Evolutionary conservation across 495 filamentous ascomycete genomes (phyloP), one percentile per base, ranked within the genome.

Genomic region (Baudoinia panamericana): DNA sequence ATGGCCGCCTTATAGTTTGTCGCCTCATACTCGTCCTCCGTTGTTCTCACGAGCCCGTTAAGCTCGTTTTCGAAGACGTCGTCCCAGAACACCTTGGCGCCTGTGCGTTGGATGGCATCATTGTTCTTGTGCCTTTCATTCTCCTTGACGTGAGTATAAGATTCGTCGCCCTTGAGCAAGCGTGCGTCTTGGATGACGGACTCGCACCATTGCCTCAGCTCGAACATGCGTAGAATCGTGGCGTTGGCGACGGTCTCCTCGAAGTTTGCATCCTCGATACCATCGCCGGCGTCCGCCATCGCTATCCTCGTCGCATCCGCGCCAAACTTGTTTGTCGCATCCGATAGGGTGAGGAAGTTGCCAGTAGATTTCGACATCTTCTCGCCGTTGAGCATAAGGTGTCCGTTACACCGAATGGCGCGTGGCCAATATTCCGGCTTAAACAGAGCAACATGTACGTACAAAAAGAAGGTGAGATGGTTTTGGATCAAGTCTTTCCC

Each of bases 311-410:
- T 80, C 13, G 88, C 88, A 62, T 95, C 88, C 6, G 90, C 86
- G 50, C 88, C 90, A 57, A 85, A 97, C 60, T 97, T 97, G 49
- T 78, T 74, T 15, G 87, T 75, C 4, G 83, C 73, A 35, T 93
- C 82, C 47, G 78, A 73, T 19, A 97, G 67, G 16, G 88, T 97
- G 54, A 97, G 69, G 66, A 97, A 97, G 63, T 95, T 95, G 51
- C 88, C 85, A 4, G 84, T 92, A 43, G 73, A 80, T 65, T 97
- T 97, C 60, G 73, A 77, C 90, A 96, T 95, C 69, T 95, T 97
- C 48, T 92, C 83, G 26, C 86, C 87, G 55, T 95, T 96, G 33
- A 96, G 71, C 55, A 92, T 73, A 45, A 95, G 70, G 63, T 94
- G 88, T 6, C 90, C 90, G 56, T 97, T 97, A 28, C 78, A 76